These are phyloP conservation scores for Aegilops tauschii DNA, from an alignment of 176 grass and related monocot genomes.

Conservation along the genomic window DNA sequence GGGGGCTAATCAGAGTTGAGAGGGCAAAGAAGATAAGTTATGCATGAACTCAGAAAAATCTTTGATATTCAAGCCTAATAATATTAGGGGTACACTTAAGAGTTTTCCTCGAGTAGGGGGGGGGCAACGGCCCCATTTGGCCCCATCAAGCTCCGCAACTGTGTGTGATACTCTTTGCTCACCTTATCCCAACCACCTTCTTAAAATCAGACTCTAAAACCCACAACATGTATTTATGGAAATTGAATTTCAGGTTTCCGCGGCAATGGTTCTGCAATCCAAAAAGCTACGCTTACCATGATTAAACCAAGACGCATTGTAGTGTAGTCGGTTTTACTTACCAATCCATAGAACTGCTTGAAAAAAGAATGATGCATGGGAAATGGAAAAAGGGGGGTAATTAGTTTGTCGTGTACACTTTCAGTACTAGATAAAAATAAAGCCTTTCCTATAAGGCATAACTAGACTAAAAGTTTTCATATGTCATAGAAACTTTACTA, in stretches of 20 bases:
- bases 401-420: slow-evolving; percentile 14
- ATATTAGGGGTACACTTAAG: too few species aligned
- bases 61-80: too few species aligned
- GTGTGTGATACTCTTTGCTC: slow-evolving; percentile 3
- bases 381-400: background rate
- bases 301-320: slow-evolving; percentile 85
- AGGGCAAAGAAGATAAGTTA: too few species aligned
- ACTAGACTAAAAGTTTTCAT: background rate
- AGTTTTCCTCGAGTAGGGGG: too few species aligned
- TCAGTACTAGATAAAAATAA: background rate
- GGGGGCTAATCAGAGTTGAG: too few species aligned
- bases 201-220: slow-evolving; percentile 88
- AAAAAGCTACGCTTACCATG: slow-evolving; percentile 56
- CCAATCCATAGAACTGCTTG: slow-evolving; percentile 76
- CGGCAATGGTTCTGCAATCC: slow-evolving; percentile 62
- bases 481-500: background rate
- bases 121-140: too few species aligned
- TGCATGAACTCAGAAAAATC: too few species aligned
- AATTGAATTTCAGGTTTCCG: slow-evolving; percentile 74
- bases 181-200: slow-evolving; percentile 98
- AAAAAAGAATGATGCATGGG: slow-evolving; percentile 66
- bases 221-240: slow-evolving; percentile 83
- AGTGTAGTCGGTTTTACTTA: slow-evolving; percentile 62
- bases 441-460: background rate
- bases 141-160: too few species aligned